These are phyloP conservation scores for Diplodia seriata DNA, from an alignment of 2,329 filamentous ascomycete genomes.

Conservation along the genomic window DNA sequence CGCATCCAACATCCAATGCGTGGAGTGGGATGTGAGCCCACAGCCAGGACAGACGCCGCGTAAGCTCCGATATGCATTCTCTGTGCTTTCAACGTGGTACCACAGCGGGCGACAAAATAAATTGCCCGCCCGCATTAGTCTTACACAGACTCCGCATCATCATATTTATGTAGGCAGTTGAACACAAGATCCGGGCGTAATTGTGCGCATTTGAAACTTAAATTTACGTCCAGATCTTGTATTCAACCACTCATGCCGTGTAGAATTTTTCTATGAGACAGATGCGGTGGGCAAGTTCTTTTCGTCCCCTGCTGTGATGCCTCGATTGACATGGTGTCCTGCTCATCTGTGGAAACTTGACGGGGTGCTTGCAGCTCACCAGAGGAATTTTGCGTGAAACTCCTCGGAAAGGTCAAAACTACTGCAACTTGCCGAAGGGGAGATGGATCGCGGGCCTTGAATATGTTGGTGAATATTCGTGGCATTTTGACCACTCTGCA, in stretches of 20 bases:
- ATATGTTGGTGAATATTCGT: not conserved
- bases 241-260: too few relatives aligned
- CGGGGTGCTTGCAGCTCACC: conserved; percentile 1
- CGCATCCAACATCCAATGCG: not conserved
- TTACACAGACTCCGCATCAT: too few relatives aligned
- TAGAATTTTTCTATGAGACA: too few relatives aligned
- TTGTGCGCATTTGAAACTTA: too few relatives aligned
- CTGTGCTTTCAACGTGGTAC: not conserved
- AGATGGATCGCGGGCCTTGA: conserved; percentile 4
- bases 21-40: not conserved
- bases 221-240: too few relatives aligned
- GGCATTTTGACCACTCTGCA: not conserved
- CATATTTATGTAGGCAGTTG: too few relatives aligned
- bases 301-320: too few relatives aligned
- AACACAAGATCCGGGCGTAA: too few relatives aligned
- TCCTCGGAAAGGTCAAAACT: conserved; percentile 27
- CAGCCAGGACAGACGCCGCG: not conserved
- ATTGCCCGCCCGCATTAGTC: too few relatives aligned
- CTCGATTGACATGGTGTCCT: too few relatives aligned
- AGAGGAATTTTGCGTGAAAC: conserved; percentile 30
- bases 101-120: too few relatives aligned
- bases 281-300: too few relatives aligned
- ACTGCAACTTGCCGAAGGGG: not conserved
- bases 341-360: not conserved
- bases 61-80: not conserved